Percentiles rank a stretch among this genome's conserved stretches.
Conservation (phyloP, 495 filamentous ascomycete genomes). For the Tuber umbilicatum region DNA sequence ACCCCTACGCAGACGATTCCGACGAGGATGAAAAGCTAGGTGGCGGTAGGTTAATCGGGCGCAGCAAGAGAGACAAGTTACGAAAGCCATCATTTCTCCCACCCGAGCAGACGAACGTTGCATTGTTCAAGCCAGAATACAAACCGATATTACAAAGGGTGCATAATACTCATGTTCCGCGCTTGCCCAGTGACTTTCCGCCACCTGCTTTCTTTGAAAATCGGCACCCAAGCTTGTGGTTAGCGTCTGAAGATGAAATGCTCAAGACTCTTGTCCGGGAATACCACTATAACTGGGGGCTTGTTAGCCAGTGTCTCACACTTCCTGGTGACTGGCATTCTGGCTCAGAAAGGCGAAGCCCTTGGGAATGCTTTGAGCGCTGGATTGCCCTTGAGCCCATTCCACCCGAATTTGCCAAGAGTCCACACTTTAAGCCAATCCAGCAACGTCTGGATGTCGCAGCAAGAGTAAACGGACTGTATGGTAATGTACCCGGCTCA, state of each 20-base stretch:
- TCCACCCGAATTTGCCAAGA: slow-evolving; percentile 85
- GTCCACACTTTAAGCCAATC: slow-evolving; percentile 65
- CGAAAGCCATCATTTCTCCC: slow-evolving; percentile 48
- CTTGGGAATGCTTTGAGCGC: slow-evolving; percentile 98
- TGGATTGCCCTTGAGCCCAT: slow-evolving; percentile 87
- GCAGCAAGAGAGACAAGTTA: slow-evolving; percentile 42
- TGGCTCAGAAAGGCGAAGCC: slow-evolving; percentile 80
- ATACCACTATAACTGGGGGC: slow-evolving; percentile 93
- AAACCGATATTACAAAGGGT: slow-evolving; percentile 83
- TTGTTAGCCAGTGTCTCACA: slow-evolving; percentile 73
- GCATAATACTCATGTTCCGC: slow-evolving; percentile 85
- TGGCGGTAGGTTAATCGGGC: slow-evolving; percentile 45
- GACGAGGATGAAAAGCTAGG: slow-evolving; percentile 50
- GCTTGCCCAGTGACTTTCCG: slow-evolving; percentile 93
- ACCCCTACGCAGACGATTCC: slow-evolving; percentile 55
- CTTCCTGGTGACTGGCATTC: slow-evolving; percentile 70
- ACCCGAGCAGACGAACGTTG: slow-evolving; percentile 70
- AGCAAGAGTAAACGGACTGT: slow-evolving; percentile 24
- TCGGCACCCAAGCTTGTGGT: slow-evolving; percentile 83
- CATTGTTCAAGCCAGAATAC: slow-evolving; percentile 82
- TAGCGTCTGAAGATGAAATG: slow-evolving; percentile 78
- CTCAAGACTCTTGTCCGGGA: slow-evolving; percentile 77
- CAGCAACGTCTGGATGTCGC: slow-evolving; percentile 41
- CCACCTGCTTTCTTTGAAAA: slow-evolving; percentile 81
- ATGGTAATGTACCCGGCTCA: slow-evolving; percentile 20